phyloP scores from a whole-genome alignment of 768 basidiomycete species.

The Amanita phalloides region DNA sequence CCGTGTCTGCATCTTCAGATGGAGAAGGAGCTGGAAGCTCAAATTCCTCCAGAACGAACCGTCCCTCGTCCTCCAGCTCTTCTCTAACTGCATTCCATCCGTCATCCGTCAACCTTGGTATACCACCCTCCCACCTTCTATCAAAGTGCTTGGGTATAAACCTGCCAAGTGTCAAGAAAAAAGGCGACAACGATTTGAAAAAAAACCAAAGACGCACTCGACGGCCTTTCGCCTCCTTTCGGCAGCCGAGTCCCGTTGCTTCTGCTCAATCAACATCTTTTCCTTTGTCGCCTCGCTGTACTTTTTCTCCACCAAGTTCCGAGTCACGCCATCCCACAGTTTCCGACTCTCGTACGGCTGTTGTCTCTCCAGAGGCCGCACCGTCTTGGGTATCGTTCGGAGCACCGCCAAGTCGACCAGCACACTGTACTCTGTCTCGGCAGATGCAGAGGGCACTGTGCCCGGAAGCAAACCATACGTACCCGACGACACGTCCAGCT shows the following conservation, averaged over 20 bases:
- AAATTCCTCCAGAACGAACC: neutral
- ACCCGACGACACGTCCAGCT: slow-evolving; percentile 22
- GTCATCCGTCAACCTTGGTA: slow-evolving; percentile 2
- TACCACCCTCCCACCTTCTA: slow-evolving; percentile 2
- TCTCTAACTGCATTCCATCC: slow-evolving; percentile 4
- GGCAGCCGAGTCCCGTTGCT: slow-evolving; percentile 80
- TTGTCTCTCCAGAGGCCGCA: slow-evolving; percentile 77
- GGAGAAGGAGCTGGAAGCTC: neutral
- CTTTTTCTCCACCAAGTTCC: slow-evolving; percentile 67
- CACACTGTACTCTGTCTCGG: slow-evolving; percentile 46
- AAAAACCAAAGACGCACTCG: slow-evolving; percentile 41
- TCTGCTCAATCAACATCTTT: slow-evolving; percentile 90
- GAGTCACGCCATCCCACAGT: slow-evolving; percentile 83
- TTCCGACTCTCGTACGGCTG: slow-evolving; percentile 71
- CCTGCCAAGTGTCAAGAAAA: slow-evolving; percentile 3
- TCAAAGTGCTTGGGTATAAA: slow-evolving; percentile 9
- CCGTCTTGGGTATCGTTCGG: slow-evolving; percentile 67
- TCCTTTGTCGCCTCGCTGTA: slow-evolving; percentile 85
- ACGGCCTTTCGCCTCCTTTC: slow-evolving; percentile 75
- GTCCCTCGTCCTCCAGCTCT: slow-evolving; percentile 3
- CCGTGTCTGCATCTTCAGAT: neutral
- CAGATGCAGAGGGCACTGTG: neutral
- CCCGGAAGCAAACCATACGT: neutral
- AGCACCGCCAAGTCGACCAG: slow-evolving; percentile 72
- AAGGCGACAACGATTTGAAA: neutral